A percentile compares a stretch with the other conserved stretches of the same genome.
These are phyloP conservation scores for Ambrosiella cleistominuta DNA, from an alignment of 2,329 filamentous ascomycete genomes.

Conservation along the genomic window DNA sequence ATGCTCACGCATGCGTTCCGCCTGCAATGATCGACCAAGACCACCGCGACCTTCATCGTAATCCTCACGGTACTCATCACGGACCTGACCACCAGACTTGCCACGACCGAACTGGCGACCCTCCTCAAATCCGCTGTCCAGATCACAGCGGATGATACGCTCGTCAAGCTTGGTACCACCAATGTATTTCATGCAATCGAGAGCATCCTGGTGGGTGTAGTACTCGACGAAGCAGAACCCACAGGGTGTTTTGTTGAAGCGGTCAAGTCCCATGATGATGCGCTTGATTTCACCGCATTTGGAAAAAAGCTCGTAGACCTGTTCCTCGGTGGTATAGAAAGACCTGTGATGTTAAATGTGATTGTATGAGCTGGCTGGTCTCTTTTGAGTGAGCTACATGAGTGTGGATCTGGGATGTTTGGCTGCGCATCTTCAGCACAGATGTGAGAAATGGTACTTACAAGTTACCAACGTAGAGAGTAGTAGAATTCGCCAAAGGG, in stretches of 20 bases:
- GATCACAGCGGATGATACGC: constrained; percentile 83
- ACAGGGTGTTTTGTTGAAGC: constrained; percentile 93
- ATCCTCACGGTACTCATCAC: constrained; percentile 94
- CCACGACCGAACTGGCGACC: constrained; percentile 90
- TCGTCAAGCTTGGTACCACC: constrained; percentile 97
- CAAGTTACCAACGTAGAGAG: constrained; percentile 94
- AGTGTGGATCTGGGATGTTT: neutral
- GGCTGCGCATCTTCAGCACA: neutral
- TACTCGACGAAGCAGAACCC: constrained; percentile 99
- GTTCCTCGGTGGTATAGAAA: constrained; percentile 97
- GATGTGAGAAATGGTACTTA: constrained; percentile 24
- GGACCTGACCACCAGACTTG: constrained; percentile 89
- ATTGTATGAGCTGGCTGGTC: neutral
- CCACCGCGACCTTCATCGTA: constrained; percentile 90
- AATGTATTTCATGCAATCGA: constrained; percentile 97
- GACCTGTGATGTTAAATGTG: constrained; percentile 35
- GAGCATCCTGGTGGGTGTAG: constrained; percentile 89
- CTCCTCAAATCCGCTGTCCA: constrained; percentile 91
- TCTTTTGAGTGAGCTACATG: constrained; percentile 10
- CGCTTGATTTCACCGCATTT: constrained; percentile 98
- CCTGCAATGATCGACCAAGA: constrained; percentile 57
- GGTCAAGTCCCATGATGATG: constrained; percentile 90
- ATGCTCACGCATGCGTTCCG: constrained; percentile 27
- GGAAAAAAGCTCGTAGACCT: constrained; percentile 90
- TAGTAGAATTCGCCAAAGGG: constrained; percentile 71